Conservation (phyloP, 768 basidiomycete genomes). For the Tulasnella calospora region DNA sequence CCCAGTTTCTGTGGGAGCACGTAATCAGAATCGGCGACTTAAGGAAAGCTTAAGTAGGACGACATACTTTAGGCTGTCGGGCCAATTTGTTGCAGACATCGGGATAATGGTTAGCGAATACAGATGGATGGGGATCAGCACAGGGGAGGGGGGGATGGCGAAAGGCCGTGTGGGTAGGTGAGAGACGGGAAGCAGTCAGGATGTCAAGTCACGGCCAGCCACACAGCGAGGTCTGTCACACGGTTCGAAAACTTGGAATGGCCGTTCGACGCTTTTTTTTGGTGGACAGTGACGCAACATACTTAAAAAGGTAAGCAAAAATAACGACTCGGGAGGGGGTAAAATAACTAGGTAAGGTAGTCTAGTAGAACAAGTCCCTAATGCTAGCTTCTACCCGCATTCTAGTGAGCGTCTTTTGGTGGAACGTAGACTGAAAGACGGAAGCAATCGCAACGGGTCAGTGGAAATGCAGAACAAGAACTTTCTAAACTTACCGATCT, state of each 20-base stretch:
- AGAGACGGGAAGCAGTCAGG: background rate
- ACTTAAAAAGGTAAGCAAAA: background rate
- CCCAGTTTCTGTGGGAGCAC: constrained; percentile 70
- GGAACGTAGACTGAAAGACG: constrained; percentile 40
- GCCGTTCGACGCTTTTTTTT: background rate
- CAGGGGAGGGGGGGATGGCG: background rate
- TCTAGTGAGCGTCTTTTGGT: constrained; percentile 34
- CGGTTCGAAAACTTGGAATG: background rate
- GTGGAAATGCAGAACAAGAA: background rate
- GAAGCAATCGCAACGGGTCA: constrained; percentile 28
- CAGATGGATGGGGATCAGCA: background rate
- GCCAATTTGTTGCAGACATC: constrained; percentile 31
- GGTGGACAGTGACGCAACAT: background rate
- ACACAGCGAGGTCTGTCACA: background rate
- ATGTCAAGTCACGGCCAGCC: background rate
- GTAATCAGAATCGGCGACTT: background rate
- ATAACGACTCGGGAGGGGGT: constrained; percentile 4
- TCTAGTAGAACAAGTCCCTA: background rate
- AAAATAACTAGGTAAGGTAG: constrained; percentile 8
- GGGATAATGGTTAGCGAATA: background rate
- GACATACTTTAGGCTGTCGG: constrained; percentile 33
- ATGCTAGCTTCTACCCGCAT: constrained; percentile 26
- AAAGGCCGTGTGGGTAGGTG: background rate
- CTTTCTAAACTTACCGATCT: constrained; percentile 59
- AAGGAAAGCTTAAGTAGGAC: too few species aligned